A percentile compares a stretch with the other conserved stretches of the same genome.
phyloP scores from a whole-genome alignment of 441 rosid genomes.

The Arabidopsis lyrata region DNA sequence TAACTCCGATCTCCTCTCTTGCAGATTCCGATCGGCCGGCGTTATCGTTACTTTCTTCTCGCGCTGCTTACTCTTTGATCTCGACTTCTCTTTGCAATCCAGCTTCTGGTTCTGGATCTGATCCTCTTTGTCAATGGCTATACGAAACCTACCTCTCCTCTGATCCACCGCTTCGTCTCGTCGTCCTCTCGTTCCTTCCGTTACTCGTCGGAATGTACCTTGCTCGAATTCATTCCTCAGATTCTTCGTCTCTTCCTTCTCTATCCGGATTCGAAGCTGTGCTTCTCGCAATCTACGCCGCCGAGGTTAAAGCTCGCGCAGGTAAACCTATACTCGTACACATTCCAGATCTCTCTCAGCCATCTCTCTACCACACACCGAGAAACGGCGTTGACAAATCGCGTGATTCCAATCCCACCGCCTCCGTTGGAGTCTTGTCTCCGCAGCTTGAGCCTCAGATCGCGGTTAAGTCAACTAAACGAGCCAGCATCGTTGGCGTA shows the following conservation, averaged over 20 bases:
- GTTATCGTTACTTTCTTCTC: conserved; percentile 74
- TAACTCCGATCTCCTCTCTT: conserved; percentile 62
- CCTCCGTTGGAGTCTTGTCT: conserved; percentile 65
- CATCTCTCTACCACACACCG: conserved; percentile 87
- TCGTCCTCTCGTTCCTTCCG: conserved; percentile 86
- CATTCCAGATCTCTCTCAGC: conserved; percentile 87
- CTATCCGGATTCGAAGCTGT: conserved; percentile 95
- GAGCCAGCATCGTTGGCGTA: conserved; percentile 74
- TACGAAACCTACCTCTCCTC: conserved; percentile 84
- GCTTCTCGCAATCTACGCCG: conserved; percentile 79
- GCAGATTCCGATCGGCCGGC: conserved; percentile 94
- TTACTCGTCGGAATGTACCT: conserved; percentile 72
- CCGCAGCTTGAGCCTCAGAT: conserved; percentile 86
- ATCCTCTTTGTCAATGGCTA: conserved; percentile 94
- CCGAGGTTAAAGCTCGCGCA: conserved; percentile 73
- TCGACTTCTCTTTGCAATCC: conserved; percentile 57
- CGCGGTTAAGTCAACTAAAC: conserved; percentile 88
- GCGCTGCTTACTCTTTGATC: conserved; percentile 63
- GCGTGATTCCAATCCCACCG: conserved; percentile 39
- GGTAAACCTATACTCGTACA: conserved; percentile 76
- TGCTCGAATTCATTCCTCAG: conserved; percentile 71
- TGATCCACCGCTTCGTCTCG: conserved; percentile 78
- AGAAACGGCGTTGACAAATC: conserved; percentile 49
- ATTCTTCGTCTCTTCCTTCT: conserved; percentile 60
- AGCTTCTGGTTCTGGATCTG: conserved; percentile 79